Evolutionary conservation across 1,284 basidiomycete genomes (phyloP).

Genomic region (Malassezia psittaci): DNA sequence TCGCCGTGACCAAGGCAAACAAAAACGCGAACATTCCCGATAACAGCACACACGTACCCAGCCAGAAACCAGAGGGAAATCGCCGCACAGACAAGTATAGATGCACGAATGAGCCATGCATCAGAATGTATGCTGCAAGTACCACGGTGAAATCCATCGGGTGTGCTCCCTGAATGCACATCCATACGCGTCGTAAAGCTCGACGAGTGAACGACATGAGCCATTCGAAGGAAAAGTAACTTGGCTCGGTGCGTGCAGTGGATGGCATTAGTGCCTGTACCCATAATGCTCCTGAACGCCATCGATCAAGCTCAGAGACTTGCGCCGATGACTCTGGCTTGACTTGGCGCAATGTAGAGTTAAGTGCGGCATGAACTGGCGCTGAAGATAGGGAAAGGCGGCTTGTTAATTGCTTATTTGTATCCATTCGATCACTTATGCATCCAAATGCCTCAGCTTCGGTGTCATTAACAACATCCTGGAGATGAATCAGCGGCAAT

Average conservation of each 20-base stretch:
- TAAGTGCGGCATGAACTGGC: neutral
- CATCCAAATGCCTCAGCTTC: slow-evolving; percentile 10
- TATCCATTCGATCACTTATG: neutral
- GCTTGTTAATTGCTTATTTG: neutral
- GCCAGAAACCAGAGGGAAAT: slow-evolving; percentile 45
- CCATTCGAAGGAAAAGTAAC: slow-evolving; percentile 7
- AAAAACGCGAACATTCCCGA: slow-evolving; percentile 81
- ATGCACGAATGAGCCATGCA: slow-evolving; percentile 90
- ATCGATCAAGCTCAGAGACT: neutral
- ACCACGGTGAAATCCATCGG: slow-evolving; percentile 91
- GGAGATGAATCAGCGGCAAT: neutral
- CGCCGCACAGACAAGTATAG: slow-evolving; percentile 47
- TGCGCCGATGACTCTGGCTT: neutral
- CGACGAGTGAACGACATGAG: slow-evolving; percentile 5
- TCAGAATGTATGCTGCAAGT: slow-evolving; percentile 84
- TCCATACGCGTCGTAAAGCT: slow-evolving; percentile 3
- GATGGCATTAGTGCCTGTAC: slow-evolving; percentile 9
- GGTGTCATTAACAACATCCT: slow-evolving; percentile 8
- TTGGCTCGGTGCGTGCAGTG: neutral
- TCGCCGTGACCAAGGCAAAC: slow-evolving; percentile 71
- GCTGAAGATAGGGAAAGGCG: neutral
- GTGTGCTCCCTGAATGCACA: slow-evolving; percentile 58
- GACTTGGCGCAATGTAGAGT: neutral
- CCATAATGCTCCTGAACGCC: slow-evolving; percentile 4
- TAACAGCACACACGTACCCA: slow-evolving; percentile 67